These are phyloP conservation scores for Mallotus nudiflorus DNA, from an alignment of 345 rosid species.

Conservation along the genomic window DNA sequence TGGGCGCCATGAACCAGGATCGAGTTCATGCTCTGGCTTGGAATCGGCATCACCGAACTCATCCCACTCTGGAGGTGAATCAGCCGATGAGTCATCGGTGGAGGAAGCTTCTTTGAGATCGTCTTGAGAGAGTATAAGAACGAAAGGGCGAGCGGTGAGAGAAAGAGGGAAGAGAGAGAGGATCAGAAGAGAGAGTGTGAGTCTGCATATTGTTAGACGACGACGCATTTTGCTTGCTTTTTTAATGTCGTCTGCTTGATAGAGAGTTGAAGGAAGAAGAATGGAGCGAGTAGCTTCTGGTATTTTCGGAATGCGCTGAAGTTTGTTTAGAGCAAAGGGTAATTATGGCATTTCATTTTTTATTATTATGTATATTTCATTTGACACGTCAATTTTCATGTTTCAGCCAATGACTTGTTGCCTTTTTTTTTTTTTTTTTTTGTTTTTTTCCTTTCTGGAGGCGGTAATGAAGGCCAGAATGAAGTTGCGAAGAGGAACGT, in stretches of 20 bases:
- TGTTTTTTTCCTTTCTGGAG: no score
- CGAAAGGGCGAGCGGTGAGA: slow-evolving; percentile 63
- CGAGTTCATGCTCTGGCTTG: slow-evolving; percentile 74
- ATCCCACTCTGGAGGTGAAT: slow-evolving; percentile 60
- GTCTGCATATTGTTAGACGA: neutral
- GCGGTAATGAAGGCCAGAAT: no score
- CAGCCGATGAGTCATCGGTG: slow-evolving; percentile 42
- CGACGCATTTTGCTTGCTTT: neutral
- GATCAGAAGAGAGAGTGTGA: slow-evolving; percentile 33
- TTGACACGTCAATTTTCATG: slow-evolving; percentile 2
- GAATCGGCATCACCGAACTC: slow-evolving; percentile 72
- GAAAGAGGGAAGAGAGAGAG: slow-evolving; percentile 29
- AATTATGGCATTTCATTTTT: neutral
- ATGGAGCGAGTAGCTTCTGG: neutral
- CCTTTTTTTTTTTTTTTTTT: neutral
- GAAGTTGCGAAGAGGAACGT: no score
- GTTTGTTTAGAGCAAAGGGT: neutral
- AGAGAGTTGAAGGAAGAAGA: neutral
- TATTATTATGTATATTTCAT: neutral
- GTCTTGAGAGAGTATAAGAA: slow-evolving; percentile 76
- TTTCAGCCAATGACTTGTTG: neutral
- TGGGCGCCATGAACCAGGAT: slow-evolving; percentile 94
- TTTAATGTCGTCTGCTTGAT: neutral
- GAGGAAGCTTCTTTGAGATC: slow-evolving; percentile 71
- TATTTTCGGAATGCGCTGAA: neutral